Base-by-base conservation (phyloP, 495 filamentous ascomycete genomes). In the Cercophora scortea region DNA sequence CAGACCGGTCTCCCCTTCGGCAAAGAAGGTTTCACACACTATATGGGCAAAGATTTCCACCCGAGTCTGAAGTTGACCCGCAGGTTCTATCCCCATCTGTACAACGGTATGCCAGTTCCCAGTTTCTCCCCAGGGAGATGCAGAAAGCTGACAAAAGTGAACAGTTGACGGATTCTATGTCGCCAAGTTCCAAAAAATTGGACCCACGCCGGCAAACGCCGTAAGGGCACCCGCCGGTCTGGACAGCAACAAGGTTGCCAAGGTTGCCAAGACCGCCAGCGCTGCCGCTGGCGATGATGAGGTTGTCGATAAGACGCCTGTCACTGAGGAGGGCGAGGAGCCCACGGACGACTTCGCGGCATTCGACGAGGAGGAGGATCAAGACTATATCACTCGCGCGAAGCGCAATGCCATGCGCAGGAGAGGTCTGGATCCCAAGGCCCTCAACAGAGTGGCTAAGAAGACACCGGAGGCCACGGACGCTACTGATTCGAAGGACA, bases 151-250 rank as follows among this genome's bases (percentile, higher is more conserved):
- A 16, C 42, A 43, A 43, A 9, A 5, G 1, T 19, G 17, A 17
- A 9, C 18, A 43, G 88, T 98, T 25, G 93, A 98, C 58, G 93
- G 93, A 49, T 98, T 98, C 83, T 98, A 94, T 66, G 93, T 97
- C 51, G 86, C 88, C 62, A 98, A 97, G 71, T 84, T 98, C 64
- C 92, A 94, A 73, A 98, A 98, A 80, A 80, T 79, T 32, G 93
- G 81, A 11, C 87, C 86, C 0, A 87, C 84, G 11, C 82, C 86
- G 0, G 69, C 71, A 33, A 78, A 77, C 38, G 75, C 75, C 11
- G 75, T 79, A 53, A 62, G 71, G 16, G 70, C 62, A 49, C 57
- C 54, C 34, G 62, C 55, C 43, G 58, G 62, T 49, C 73, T 67
- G 52, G 64, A 71, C 46, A 25, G 25, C 25, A 25, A 25, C 25